Evolutionary conservation across 176 grass and related monocot species (phyloP), one percentile per base, ranked within the genome.

Genomic region (Thalia dealbata): DNA sequence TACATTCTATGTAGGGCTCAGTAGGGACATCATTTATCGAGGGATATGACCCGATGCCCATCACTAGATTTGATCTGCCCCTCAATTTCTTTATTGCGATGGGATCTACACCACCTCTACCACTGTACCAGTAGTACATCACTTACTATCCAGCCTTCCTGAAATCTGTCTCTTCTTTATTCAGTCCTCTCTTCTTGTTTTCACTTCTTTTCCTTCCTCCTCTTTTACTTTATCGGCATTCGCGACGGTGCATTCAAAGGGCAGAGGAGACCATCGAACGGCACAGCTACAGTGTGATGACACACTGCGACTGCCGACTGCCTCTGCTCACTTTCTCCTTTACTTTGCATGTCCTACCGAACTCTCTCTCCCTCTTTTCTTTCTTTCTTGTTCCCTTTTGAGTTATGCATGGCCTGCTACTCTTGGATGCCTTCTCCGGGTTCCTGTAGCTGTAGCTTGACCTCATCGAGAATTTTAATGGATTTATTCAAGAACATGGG

Each of bases 131-230:
- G 65, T 5, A 43, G 10, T 68, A 43, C 65, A 68, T 32, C 19
- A 44, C 65, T 63, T 30, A 68, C 11, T 68, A 45, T 68, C 65
- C 65, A 68, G 38, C 18, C 35, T 68, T 68, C 32, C 19, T 44
- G 38, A 13, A 14, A 21, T 45, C 65, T 45, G 65, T 45, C 65
- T 68, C 26, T 32, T 68, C 65, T 68, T 68, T 68, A 23, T 44
- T 44, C 65, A 22, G 65, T 68, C 18, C 38, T 68, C 35, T 21
- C 65, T 43, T 18, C 30, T 10, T 32, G 12, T 45, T 22, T 22
- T 22, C 2, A 22, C 65, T 14, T 12, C 38, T 43, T 67, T 43
- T 68, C 27, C 65, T 68, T 64, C 11, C 27, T 1, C 2, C 35
- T 16, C 21, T 45, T 35, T 45, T 44, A 19, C 65, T 68, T 68